Evolutionary conservation across 1,284 basidiomycete species (phyloP), one percentile per base, ranked within the genome.

Genomic region (Apiotrichum domesticum): DNA sequence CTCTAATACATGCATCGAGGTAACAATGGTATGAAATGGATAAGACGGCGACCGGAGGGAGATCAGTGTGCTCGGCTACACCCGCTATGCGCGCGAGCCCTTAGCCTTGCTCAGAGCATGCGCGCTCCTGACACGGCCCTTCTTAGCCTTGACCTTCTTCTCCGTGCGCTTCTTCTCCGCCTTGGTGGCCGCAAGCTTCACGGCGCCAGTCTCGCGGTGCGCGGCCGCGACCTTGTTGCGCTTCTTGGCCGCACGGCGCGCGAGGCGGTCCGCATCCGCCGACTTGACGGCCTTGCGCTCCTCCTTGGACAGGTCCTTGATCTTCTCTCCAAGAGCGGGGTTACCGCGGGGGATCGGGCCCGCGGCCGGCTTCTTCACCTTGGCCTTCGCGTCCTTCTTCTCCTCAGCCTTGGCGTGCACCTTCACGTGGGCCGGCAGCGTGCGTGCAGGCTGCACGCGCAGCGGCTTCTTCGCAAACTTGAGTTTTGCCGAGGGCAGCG

Each of bases 381-480:
- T 44, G 40, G 40, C 42, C 14, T 53, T 46, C 11, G 42, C 52
- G 33, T 37, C 54, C 39, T 49, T 56, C 46, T 21, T 50, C 40
- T 21, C 43, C 32, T n/a, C 35, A 8, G 58, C 46, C 51, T 52
- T 55, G 34, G 67, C 66, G 9, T 56, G 57, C 32, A 59, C 51
- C 9, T 59, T 53, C 1, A 64, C 51, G 49, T 63, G 64, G 39
- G 72, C 59, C 1, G 77, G 77, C 0, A 77, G 64, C 3, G 78
- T 84, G 73, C 89, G 93, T 79, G 88, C 93, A 46, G 86, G 81
- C 70, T 94, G 88, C 8, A 95, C 84, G 14, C 92, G 86, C 3
- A 95, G 80, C 64, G 86, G 89, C 57, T 90, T 87, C 74, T 94
- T 94, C 11, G 88, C 89, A 67, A 95, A 89, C 73, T 87, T 90